Base-by-base conservation (phyloP, 2,329 filamentous ascomycete genomes). In the Periconia sp. region DNA sequence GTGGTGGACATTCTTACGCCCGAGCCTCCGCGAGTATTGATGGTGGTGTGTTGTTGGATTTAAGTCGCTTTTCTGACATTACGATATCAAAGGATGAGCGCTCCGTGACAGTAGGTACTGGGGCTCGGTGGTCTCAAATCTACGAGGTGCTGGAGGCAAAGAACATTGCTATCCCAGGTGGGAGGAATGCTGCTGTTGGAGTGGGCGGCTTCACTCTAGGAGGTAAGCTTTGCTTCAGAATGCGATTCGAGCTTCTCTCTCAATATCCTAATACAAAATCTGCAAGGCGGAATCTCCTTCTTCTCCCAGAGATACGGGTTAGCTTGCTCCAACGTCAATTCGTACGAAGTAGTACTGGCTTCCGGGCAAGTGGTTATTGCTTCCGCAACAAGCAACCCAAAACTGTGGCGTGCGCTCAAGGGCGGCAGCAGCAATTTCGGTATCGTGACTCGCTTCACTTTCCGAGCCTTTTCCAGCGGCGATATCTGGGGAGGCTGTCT, bases 341-440 rank as follows among this genome's bases (percentile, higher is more conserved):
- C 56, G 19, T 61, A 69, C 47, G 76, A 81, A 52, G 71, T 79
- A 33, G 74, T 78, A 17, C 67, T 80, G 23, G 73, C 76, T 13
- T 75, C 76, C 54, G 75, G 74, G 8, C 71, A 66, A 9, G 66
- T 77, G 48, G 66, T 76, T 27, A 27, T 27, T 27, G 23, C 23
- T 27, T 27, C 23, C 23, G 23, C 23, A 27, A 27, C n/a, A 69
- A 75, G 23, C 23, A 27, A 27, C 23, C 3, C 23, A 27, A 27
- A 27, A 27, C 23, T 27, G 3, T 27, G 23, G 23, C 23, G 23
- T 27, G 23, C 23, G 23, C 17, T 42, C 14, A 42, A 42, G 10
- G 41, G 41, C 2, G 20, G 41, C 3, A 7, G 6, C 31, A 61
- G 53, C 50, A 66, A 69, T 44, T 69, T 70, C 52, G 67, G 66